Base-by-base conservation (phyloP, 352 stramenopile species). In the Plasmopara viticola region DNA sequence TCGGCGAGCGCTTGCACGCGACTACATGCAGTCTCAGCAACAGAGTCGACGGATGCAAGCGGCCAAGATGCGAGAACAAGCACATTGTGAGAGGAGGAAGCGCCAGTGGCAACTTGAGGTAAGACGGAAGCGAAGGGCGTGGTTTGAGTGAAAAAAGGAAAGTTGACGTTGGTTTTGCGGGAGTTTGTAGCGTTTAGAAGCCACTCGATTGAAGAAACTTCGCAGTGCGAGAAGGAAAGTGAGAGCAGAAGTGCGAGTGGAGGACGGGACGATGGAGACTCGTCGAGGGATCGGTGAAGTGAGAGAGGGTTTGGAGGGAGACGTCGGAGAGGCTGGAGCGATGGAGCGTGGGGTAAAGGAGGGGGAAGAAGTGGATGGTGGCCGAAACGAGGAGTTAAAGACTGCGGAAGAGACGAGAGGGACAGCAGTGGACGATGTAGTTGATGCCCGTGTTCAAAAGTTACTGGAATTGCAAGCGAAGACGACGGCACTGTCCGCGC, bases 11-110 rank as follows among this genome's bases (percentile, higher is more conserved):
- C 53, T 85, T 17, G 80, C 73, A 15, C 60, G 80, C 10, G 80
- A 87, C 45, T 87, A 76, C 30, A 88, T 90, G 62, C 44, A 72
- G n/a, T 17, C 84, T 6, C 77, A 90, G 42, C 78, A 82, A 49
- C 65, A 74, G 9, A 73, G 56, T 49, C 72, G 79, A 14, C 49
- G 56, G 35, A 46, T 79, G 6, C 49, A 56, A 29, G 64, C 54
- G 37, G 60, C 53, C 18, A 74, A 78, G 39, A 34, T 60, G 37
- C 71, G 70, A 31, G 51, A 85, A 31, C 56, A 68, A 33, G 51
- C 56, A 7, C 65, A 74, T 34, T 58, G 60, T 40, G 67, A 73
- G 37, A 65, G 70, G 34, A 68, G 70, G 40, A 66, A 70, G 29
- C 60, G 62, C 13, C 48, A 70, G 6, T 59, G 80, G n/a, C 62